Base-by-base conservation (phyloP, 1,284 basidiomycete genomes). In the Phenoliferia sp. region DNA sequence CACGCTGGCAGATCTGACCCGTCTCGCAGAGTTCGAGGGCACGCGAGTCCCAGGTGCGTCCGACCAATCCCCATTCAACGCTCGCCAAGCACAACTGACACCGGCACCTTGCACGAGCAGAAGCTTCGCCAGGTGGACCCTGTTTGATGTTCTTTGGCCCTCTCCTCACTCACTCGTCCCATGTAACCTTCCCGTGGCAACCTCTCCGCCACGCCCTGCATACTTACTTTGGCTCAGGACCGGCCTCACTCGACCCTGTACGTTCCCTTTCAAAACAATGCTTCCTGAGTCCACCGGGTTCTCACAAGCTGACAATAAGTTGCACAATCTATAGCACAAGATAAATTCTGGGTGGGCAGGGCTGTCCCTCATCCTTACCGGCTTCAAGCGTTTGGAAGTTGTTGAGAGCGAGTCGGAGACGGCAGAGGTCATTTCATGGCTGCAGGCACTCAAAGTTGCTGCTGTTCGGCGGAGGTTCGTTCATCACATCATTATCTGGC, bases 181-280 rank as follows among this genome's bases (percentile, higher is more conserved):
- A 57, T 5, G 59, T 61, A 26, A 65, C 64, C 15, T 65, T 61
- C 36, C 64, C 64, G 5, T 65, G 64, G 64, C 19, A 56, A 15
- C 52, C 64, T 9, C 54, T 65, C 4, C 59, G 64, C 17, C 48
- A 52, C 33, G 59, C 59, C 7, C 36, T 65, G 16, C n/a, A 34
- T 35, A 32, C 34, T 22, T 65, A 61, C 59, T 65, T 65, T 31
- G 58, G 29, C 17, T 31, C 58, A 9, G 15, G 48, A 22, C 36
- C 54, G 26, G 15, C 31, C 55, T 29, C 29, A 2, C 59, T 65
- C 36, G 64, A 65, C 36, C 64, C 59, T 12, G 39, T 44, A 22
- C 39, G 39, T 22, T 22, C 39, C 22, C 39, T 22, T 44, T 22
- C 39, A 12, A 12, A 12, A 12, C 39, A n/a, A n/a, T n/a, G n/a